phyloP scores from a whole-genome alignment of 257 asterid species.

The Gardenia jasminoides region DNA sequence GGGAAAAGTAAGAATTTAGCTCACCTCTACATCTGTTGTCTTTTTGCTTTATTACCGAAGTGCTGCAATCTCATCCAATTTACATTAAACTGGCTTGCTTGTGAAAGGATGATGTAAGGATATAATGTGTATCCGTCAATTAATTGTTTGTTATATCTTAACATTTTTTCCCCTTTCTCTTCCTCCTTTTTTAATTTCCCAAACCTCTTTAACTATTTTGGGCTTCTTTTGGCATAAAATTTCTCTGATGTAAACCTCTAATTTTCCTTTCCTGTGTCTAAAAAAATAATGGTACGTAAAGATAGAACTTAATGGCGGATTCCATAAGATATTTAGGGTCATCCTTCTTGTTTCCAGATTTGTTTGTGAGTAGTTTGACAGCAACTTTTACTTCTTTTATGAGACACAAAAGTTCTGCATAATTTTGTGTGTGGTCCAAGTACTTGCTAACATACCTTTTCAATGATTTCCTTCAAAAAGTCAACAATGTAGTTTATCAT shows the following conservation, averaged over 20 bases:
- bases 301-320: neutral
- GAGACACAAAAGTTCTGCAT: neutral
- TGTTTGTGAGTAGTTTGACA: neutral
- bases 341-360: neutral
- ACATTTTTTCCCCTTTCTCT: neutral
- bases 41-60: neutral
- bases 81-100: neutral
- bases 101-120: neutral
- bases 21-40: neutral
- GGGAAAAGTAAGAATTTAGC: conserved; percentile 71
- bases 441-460: neutral
- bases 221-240: neutral
- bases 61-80: neutral
- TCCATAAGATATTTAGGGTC: neutral
- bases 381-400: neutral
- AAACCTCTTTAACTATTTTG: neutral
- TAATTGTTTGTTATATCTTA: neutral
- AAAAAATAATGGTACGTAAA: neutral
- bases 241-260: neutral
- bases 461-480: neutral
- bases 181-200: neutral
- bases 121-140: neutral
- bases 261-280: neutral
- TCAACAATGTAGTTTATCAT: neutral
- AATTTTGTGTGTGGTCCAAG: neutral